A percentile compares a stretch with the other conserved stretches of the same genome.
These are phyloP conservation scores for Magnolia sinica DNA, from an alignment of 164 flowering plant species.

Conservation along the genomic window DNA sequence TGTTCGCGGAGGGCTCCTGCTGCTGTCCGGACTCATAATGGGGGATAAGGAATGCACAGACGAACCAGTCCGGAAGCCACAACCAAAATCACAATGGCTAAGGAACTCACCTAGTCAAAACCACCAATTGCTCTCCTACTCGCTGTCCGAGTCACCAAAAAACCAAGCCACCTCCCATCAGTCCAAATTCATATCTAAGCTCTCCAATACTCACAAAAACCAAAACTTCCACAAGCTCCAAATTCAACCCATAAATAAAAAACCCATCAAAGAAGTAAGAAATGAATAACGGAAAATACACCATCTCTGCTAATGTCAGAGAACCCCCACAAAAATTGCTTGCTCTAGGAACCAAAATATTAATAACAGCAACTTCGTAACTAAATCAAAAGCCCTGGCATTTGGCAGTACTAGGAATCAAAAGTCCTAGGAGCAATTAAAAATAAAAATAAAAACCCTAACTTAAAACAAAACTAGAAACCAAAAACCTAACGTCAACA, in stretches of 20 bases:
- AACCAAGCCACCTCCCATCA: slow-evolving; percentile 25
- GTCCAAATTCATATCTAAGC: slow-evolving; percentile 14
- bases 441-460: too few species aligned
- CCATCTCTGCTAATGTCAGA: not conserved
- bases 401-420: too few species aligned
- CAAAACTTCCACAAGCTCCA: not conserved
- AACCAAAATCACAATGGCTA: slow-evolving; percentile 2
- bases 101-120: not conserved
- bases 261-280: not conserved
- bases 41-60: not conserved
- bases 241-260: not conserved
- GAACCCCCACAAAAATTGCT: not conserved
- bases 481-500: too few species aligned
- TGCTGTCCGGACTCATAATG: slow-evolving; percentile 22
- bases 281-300: too few species aligned
- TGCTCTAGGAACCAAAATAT: not conserved
- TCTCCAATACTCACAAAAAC: not conserved
- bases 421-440: too few species aligned
- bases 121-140: slow-evolving; percentile 9
- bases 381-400: too few species aligned
- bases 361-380: not conserved
- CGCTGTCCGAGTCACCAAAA: slow-evolving; percentile 27
- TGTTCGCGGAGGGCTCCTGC: slow-evolving; percentile 30
- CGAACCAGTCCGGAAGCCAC: not conserved
- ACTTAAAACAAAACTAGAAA: too few species aligned